Conservation (phyloP, 2,329 filamentous ascomycete species). For the Diaporthe sp. region DNA sequence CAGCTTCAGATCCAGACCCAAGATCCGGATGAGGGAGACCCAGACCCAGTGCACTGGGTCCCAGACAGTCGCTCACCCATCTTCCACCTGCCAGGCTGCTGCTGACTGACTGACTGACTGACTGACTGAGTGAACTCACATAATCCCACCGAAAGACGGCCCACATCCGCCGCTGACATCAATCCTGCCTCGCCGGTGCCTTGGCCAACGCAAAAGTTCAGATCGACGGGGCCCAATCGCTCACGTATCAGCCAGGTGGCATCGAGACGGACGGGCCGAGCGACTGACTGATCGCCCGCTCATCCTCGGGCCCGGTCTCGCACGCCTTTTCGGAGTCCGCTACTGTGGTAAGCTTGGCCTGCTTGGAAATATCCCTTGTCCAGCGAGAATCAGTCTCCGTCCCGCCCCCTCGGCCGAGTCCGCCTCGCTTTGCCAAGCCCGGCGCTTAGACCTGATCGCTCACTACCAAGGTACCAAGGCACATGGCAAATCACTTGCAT, state of each 20-base stretch:
- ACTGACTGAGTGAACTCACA: too few species aligned
- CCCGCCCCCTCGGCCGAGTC: slow-evolving; percentile 3
- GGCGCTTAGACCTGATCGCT: neutral
- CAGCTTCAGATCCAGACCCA: neutral
- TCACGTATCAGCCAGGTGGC: neutral
- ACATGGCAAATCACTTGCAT: neutral
- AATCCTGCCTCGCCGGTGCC: neutral
- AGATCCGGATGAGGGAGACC: neutral
- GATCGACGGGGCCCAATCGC: neutral
- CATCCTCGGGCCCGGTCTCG: neutral
- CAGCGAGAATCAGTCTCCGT: neutral
- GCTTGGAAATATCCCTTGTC: neutral
- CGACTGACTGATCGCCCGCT: neutral
- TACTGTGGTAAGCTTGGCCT: too few species aligned
- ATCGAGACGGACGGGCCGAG: neutral
- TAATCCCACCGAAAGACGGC: neutral
- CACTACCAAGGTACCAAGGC: too few species aligned
- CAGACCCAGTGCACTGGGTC: neutral
- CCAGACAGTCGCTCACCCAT: neutral
- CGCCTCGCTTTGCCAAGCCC: neutral
- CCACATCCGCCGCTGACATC: slow-evolving; percentile 6
- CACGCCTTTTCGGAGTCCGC: neutral
- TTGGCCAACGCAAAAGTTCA: neutral
- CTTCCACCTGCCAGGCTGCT: neutral
- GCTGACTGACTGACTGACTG: too few species aligned